phyloP scores from a whole-genome alignment of 2,329 filamentous ascomycete species.

The Ascochyta viciae-villosae region DNA sequence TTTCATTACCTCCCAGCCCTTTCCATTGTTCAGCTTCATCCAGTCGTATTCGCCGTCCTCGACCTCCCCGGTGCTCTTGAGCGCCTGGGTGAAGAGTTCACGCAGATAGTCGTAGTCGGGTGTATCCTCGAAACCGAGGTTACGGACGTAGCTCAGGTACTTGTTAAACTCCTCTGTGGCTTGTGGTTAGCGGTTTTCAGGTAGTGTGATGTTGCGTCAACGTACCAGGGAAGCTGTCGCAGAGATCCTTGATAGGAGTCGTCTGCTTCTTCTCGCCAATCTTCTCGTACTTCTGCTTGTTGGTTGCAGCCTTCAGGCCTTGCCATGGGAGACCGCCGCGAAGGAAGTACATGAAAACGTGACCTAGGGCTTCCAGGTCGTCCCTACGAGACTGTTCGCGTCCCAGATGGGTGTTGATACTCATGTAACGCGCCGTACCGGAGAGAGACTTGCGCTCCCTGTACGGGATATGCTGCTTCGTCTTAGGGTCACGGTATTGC shows the following conservation, averaged over 20 bases:
- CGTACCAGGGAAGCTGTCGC: constrained; percentile 85
- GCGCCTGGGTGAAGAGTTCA: constrained; percentile 92
- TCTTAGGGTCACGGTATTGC: constrained; percentile 98
- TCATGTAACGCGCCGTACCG: constrained; percentile 98
- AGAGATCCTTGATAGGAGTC: constrained; percentile 94
- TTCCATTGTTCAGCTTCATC: constrained; percentile 96
- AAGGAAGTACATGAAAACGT: constrained; percentile 75
- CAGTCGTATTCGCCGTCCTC: constrained; percentile 99
- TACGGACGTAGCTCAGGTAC: constrained; percentile 95
- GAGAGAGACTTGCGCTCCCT: constrained; percentile 96
- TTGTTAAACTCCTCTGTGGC: constrained; percentile 88
- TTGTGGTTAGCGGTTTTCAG: constrained; percentile 37
- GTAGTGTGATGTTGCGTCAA: constrained; percentile 4
- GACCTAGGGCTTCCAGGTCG: constrained; percentile 84
- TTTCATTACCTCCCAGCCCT: constrained; percentile 87
- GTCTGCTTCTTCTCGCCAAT: constrained; percentile 99
- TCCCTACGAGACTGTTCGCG: constrained; percentile 95
- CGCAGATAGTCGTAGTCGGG: constrained; percentile 98
- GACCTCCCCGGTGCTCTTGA: constrained; percentile 92
- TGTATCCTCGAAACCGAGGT: constrained; percentile 97
- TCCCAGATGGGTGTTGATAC: constrained; percentile 98
- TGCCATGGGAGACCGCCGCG: constrained; percentile 72
- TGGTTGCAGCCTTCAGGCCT: constrained; percentile 71
- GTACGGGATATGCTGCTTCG: constrained; percentile 98
- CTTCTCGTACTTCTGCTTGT: constrained; percentile 99